Percentiles rank a stretch among this genome's conserved stretches.
phyloP scores from a whole-genome alignment of 176 grass and related monocot genomes.

The Lolium rigidum region DNA sequence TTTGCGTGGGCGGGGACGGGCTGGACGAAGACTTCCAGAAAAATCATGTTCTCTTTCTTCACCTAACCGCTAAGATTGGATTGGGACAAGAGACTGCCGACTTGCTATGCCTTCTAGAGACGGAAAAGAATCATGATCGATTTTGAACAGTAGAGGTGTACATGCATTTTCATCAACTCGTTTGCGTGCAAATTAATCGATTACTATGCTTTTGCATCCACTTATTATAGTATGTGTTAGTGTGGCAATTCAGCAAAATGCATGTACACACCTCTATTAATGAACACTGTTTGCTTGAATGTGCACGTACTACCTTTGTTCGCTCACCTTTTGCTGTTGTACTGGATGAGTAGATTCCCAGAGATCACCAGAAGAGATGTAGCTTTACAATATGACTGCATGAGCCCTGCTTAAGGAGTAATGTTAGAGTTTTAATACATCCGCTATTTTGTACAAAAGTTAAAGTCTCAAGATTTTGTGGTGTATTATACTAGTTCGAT shows the following conservation, averaged over 20 bases:
- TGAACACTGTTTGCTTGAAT: slow-evolving; percentile 28
- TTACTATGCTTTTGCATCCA: background rate
- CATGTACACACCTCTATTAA: slow-evolving; percentile 11
- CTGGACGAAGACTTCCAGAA: slow-evolving; percentile 4
- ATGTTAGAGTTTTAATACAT: background rate
- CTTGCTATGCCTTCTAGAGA: background rate
- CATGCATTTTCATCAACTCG: background rate
- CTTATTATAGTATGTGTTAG: slow-evolving; percentile 8
- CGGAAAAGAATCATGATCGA: background rate
- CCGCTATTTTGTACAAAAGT: too few relatives aligned
- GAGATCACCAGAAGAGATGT: background rate
- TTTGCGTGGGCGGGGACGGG: background rate
- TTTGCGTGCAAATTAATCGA: slow-evolving; percentile 24
- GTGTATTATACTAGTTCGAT: too few relatives aligned
- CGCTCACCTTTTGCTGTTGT: slow-evolving; percentile 26
- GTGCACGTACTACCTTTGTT: background rate
- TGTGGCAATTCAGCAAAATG: slow-evolving; percentile 10
- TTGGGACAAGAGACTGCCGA: slow-evolving; percentile 22
- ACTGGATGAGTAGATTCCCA: background rate
- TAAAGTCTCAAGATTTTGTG: too few relatives aligned
- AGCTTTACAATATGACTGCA: background rate
- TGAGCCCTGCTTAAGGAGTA: background rate
- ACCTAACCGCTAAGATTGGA: slow-evolving; percentile 23
- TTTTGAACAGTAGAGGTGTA: background rate
- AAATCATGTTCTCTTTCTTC: slow-evolving; percentile 32